Evolutionary conservation across 1,139 yeast genomes (phyloP), one percentile per base, ranked within the genome.

Genomic region (Suhomyces terraborum): DNA sequence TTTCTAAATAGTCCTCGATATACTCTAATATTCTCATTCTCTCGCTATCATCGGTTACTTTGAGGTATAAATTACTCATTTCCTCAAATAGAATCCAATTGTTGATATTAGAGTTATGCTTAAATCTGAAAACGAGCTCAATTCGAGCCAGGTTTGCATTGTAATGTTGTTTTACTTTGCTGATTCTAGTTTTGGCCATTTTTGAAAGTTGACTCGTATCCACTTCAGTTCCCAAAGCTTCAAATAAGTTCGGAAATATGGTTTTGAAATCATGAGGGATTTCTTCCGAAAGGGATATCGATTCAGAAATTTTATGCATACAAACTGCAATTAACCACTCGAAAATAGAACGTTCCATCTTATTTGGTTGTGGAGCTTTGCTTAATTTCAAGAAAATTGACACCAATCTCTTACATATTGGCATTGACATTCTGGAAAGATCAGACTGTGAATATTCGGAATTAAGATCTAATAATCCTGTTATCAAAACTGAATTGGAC

Each of bases 401-500:
- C 5, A 24, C 6, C 14, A 32, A 17, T 4, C 23, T 23, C 12
- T 17, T 14, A 13, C 4, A 7, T 5, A 32, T 32, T 3, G 28
- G 9, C 10, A 17, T 9, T 1, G 28, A 18, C 9, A 16, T 10
- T 8, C 17, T 19, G n/a, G 14, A 19, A 10, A 18, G 27, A 13
- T n/a, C 35, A 8, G 21, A 20, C 3, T 13, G 9, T 10, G 35
- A 13, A 10, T 21, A n/a, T n/a, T 32, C 35, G 2, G 6, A n/a
- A 22, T 21, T 8, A 20, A 55, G 30, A 14, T 50, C 60, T 8
- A 56, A 29, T 23, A 56, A 40, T 1, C 55, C 42, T 6, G 52
- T 36, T 8, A 56, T 42, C 18, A 56, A 38, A 7, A 48, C 24
- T 16, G 56, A 48, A 33, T 54, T 53, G n/a, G 34, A 24, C 5